A percentile compares a stretch with the other conserved stretches of the same genome.
Conservation (phyloP, 164 flowering plant genomes). For the Aristolochia fimbriata region DNA sequence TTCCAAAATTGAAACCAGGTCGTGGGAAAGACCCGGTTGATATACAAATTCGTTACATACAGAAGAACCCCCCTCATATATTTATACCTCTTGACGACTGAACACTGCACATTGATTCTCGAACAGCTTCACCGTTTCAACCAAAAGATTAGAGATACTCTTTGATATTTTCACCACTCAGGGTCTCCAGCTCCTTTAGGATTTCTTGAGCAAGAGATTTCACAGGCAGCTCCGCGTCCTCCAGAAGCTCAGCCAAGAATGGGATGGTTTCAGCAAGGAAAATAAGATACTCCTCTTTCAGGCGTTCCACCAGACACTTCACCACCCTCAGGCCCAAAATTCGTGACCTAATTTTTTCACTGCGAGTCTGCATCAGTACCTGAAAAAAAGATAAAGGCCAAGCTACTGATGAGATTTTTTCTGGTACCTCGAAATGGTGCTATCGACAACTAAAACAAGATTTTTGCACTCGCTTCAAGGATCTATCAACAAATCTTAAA, state of each 20-base stretch:
- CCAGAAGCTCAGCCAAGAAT: conserved; percentile 79
- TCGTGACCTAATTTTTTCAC: conserved; percentile 60
- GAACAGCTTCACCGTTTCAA: too few species aligned
- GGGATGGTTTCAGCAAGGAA: conserved; percentile 77
- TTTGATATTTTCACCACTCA: conserved; percentile 75
- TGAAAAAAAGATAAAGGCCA: conserved; percentile 14
- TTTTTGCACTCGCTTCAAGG: background rate
- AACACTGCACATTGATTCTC: too few species aligned
- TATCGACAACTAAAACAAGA: background rate
- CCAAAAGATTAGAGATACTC: conserved; percentile 39
- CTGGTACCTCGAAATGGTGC: too few species aligned
- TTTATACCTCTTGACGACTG: too few species aligned
- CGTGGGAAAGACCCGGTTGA: too few species aligned
- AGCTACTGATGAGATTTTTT: background rate
- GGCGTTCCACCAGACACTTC: conserved; percentile 53
- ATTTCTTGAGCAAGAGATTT: conserved; percentile 75
- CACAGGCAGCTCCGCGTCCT: conserved; percentile 69
- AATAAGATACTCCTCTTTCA: conserved; percentile 77
- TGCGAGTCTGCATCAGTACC: conserved; percentile 95
- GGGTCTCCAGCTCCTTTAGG: conserved; percentile 59
- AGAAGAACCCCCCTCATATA: too few species aligned
- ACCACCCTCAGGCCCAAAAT: conserved; percentile 67
- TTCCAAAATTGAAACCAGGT: too few species aligned
- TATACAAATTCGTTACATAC: too few species aligned
- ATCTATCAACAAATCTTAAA: too few species aligned